Conservation (phyloP, 169 alveolate genomes). For the Cryptosporidium baileyi region DNA sequence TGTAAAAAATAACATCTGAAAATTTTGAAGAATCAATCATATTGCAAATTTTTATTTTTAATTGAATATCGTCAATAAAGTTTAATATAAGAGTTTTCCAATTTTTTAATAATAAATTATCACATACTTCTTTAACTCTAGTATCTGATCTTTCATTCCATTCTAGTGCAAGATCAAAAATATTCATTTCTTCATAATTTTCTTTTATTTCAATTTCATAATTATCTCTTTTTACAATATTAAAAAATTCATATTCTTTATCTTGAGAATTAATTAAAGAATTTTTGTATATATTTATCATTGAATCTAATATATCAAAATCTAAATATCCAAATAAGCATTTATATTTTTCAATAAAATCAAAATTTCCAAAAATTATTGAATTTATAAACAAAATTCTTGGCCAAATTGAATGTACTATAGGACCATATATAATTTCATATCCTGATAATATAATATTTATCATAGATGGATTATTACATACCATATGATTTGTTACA, state of each 20-base stretch:
- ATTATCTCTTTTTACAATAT: background rate
- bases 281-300: conserved; percentile 9
- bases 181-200: background rate
- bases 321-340: conserved; percentile 9
- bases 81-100: conserved; percentile 11
- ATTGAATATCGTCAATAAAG: conserved; percentile 11
- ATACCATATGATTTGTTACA: background rate
- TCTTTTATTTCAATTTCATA: background rate
- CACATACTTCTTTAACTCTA: background rate
- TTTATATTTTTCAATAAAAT: conserved; percentile 9
- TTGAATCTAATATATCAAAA: background rate
- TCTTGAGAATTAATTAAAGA: background rate
- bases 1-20: background rate
- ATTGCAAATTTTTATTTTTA: background rate
- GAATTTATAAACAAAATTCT: conserved; percentile 35
- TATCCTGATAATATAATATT: conserved; percentile 12
- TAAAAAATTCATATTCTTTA: background rate
- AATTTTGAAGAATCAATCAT: background rate
- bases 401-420: conserved; percentile 60
- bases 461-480: conserved; percentile 27
- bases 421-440: conserved; percentile 37
- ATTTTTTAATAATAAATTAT: background rate
- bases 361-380: background rate
- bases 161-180: conserved; percentile 15
- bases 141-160: conserved; percentile 38